phyloP scores from a whole-genome alignment of 2,329 filamentous ascomycete species.

The Fusarium lyarnte region DNA sequence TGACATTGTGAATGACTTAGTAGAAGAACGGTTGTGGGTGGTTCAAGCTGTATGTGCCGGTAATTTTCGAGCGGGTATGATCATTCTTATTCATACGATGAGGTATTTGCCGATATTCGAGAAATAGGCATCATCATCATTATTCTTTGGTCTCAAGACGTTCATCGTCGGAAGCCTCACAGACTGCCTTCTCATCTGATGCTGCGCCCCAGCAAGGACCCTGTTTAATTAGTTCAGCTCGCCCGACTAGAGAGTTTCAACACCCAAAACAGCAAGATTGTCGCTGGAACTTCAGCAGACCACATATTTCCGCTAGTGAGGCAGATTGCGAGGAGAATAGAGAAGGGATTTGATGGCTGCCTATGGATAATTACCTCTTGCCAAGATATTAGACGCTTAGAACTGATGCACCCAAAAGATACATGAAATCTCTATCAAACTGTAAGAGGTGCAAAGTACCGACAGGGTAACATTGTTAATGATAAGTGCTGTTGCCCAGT shows the following conservation, averaged over 20 bases:
- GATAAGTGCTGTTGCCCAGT: background rate
- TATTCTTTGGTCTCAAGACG: background rate
- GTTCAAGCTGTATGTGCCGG: background rate
- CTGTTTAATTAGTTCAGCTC: slow-evolving; percentile 18
- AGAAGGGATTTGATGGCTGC: background rate
- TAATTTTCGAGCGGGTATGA: background rate
- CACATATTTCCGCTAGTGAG: slow-evolving; percentile 16
- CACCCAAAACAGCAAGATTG: slow-evolving; percentile 26
- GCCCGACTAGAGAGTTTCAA: slow-evolving; percentile 11
- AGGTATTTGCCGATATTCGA: background rate
- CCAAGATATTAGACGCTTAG: background rate
- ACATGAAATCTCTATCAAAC: background rate
- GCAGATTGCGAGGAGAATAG: slow-evolving; percentile 3
- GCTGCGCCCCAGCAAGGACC: slow-evolving; percentile 25
- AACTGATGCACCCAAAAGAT: background rate
- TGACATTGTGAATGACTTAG: slow-evolving; percentile 13
- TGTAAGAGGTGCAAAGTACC: background rate
- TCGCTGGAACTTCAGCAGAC: background rate
- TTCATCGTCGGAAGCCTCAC: slow-evolving; percentile 8
- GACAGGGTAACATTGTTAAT: background rate
- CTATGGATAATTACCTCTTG: slow-evolving; percentile 13
- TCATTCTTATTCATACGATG: background rate
- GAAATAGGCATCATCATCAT: background rate
- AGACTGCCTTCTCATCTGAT: slow-evolving; percentile 11
- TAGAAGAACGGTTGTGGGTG: background rate